Evolutionary conservation across 169 alveolate species (phyloP), one percentile per base, ranked within the genome.

Genomic region (Cryptosporidium muris): DNA sequence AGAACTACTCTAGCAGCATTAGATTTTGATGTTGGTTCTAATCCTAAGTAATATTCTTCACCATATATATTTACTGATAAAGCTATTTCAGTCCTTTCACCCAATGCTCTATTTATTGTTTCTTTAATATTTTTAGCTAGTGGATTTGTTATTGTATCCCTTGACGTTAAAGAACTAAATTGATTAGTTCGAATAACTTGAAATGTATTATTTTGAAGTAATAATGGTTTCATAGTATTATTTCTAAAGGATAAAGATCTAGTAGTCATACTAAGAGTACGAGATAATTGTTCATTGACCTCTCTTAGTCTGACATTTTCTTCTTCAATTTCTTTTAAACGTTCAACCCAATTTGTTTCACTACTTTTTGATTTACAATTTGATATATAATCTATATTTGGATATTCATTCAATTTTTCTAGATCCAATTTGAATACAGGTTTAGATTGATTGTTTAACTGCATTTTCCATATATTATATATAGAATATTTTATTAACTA

Each of bases 1-100:
- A 74, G 34, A 25, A 74, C 49, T 16, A 74, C 85, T 74, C 85
- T 74, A 25, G 85, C 85, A 38, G 85, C 54, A n/a, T 74, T 66
- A 6, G 48, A n/a, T 5, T 74, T 43, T 16, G 2, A 16, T 42
- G 45, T 74, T 43, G 85, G 85, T 25, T 74, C 85, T 48, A 74
- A 58, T 11, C 85, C 67, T 63, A 74, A 74, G 47, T 58, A 74
- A 45, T 58, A 74, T 36, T 58, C 74, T 47, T 60, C 74, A 3
- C 60, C 68, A 34, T 25, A 6, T 36, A 74, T 6, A 25, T n/a
- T 56, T 8, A 45, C 85, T 2, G 53, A 16, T 62, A 74, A 43
- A 9, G 85, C 85, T 58, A 74, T 47, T 38, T 74, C 85, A 12
- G 74, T 9, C 48, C 85, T 74, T 43, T 74, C 85, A 16, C 85